Percentiles rank a stretch among this genome's conserved stretches.
These are phyloP conservation scores for Phytophthora vignae DNA, from an alignment of 352 stramenopile species.

Conservation along the genomic window DNA sequence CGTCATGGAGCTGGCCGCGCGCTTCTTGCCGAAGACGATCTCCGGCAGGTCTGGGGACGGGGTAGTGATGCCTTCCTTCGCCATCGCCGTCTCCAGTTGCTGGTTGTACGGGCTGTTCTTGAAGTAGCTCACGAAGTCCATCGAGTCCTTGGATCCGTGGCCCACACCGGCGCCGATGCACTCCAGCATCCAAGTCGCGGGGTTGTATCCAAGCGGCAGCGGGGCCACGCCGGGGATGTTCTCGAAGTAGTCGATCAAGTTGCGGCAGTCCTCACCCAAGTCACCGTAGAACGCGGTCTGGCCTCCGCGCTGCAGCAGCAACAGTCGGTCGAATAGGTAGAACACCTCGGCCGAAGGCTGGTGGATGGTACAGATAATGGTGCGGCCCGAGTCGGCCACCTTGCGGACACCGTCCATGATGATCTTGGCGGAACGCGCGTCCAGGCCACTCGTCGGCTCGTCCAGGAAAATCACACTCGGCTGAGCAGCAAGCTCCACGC, in stretches of 20 bases:
- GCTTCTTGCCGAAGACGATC: conserved; percentile 40
- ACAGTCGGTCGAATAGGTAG: conserved; percentile 77
- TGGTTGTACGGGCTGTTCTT: conserved; percentile 33
- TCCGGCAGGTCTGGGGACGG: conserved; percentile 33
- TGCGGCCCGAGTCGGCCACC: conserved; percentile 15
- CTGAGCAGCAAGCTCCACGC: conserved; percentile 69
- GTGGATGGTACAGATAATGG: conserved; percentile 89
- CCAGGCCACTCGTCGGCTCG: conserved; percentile 20
- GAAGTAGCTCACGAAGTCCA: conserved; percentile 38
- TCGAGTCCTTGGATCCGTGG: neutral
- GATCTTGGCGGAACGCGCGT: conserved; percentile 12
- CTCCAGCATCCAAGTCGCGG: conserved; percentile 88
- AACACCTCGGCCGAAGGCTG: conserved; percentile 86
- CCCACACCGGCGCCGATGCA: conserved; percentile 32
- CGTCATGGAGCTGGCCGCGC: conserved; percentile 25
- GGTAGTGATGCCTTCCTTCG: conserved; percentile 32
- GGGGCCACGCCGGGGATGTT: conserved; percentile 43
- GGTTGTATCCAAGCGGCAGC: conserved; percentile 44
- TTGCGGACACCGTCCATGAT: conserved; percentile 32
- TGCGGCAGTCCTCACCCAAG: conserved; percentile 36
- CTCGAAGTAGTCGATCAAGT: conserved; percentile 32
- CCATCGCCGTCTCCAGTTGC: conserved; percentile 19
- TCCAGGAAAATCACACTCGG: conserved; percentile 30
- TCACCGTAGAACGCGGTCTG: conserved; percentile 23
- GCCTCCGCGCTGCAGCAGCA: conserved; percentile 64